Evolutionary conservation across 2,329 filamentous ascomycete species (phyloP).

Genomic region (Aspergillus neotritici): DNA sequence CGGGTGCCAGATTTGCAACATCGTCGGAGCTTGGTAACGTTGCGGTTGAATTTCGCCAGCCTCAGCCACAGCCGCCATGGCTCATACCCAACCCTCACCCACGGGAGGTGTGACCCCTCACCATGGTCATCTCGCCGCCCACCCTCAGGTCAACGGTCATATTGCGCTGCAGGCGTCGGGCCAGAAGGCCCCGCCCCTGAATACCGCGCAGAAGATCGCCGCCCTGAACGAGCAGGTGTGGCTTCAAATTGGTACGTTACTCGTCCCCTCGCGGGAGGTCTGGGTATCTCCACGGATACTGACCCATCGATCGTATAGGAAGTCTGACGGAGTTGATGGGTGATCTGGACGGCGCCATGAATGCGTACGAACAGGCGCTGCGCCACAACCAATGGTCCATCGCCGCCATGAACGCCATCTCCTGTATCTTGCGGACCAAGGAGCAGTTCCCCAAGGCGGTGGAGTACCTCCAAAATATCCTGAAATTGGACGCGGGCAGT

Average conservation of each 20-base stretch:
- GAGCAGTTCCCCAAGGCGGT: conserved; percentile 93
- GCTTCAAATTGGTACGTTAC: conserved; percentile 77
- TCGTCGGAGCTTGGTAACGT: conserved; percentile 6
- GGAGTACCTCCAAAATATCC: conserved; percentile 83
- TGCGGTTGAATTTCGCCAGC: conserved; percentile 4
- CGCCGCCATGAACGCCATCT: conserved; percentile 88
- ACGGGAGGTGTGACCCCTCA: conserved; percentile 66
- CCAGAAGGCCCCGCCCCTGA: conserved; percentile 54
- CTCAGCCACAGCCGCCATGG: conserved; percentile 47
- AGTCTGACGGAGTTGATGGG: conserved; percentile 81
- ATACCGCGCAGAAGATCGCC: conserved; percentile 67
- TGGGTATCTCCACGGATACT: conserved; percentile 3
- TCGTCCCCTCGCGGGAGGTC: not conserved
- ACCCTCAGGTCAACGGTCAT: conserved; percentile 45
- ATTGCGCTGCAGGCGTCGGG: conserved; percentile 50
- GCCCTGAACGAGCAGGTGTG: conserved; percentile 81
- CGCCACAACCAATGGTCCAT: conserved; percentile 83
- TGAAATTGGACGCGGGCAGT: conserved; percentile 82
- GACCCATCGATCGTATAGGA: conserved; percentile 49
- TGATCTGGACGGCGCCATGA: conserved; percentile 80
- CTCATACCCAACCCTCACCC: conserved; percentile 74
- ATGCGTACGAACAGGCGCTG: conserved; percentile 84
- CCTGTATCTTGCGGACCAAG: conserved; percentile 80
- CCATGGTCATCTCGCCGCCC: conserved; percentile 42
- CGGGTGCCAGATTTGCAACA: conserved; percentile 8